Conservation (phyloP, 169 alveolate species). For the Babesia ovata region DNA sequence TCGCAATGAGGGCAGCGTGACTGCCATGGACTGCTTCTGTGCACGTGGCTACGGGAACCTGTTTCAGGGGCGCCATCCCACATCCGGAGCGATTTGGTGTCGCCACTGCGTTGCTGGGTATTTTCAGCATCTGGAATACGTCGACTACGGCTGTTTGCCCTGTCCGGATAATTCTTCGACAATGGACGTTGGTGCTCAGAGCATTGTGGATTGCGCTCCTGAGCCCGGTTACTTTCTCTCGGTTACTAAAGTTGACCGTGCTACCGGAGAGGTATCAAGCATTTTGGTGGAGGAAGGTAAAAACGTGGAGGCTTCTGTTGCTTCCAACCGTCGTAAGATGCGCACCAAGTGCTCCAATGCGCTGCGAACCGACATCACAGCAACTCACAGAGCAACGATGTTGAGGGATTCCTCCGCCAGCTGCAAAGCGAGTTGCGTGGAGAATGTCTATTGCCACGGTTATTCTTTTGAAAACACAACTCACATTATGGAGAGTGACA, state of each 20-base stretch:
- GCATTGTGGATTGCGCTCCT: slow-evolving; percentile 71
- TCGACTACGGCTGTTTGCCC: slow-evolving; percentile 71
- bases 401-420: slow-evolving; percentile 47
- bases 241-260: not conserved
- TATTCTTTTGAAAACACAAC: slow-evolving; percentile 53
- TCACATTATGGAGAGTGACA: slow-evolving; percentile 5
- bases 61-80: slow-evolving; percentile 53
- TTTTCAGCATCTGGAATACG: slow-evolving; percentile 71
- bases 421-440: slow-evolving; percentile 64
- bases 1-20: slow-evolving; percentile 5
- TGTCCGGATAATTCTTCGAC: slow-evolving; percentile 76
- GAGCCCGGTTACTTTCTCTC: slow-evolving; percentile 66
- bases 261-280: not conserved
- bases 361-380: not conserved
- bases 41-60: slow-evolving; percentile 71
- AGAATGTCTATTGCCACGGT: slow-evolving; percentile 76
- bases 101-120: slow-evolving; percentile 70
- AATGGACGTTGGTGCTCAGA: slow-evolving; percentile 46
- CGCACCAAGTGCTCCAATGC: not conserved
- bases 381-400: slow-evolving; percentile 27
- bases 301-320: slow-evolving; percentile 19
- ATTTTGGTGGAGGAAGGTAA: not conserved
- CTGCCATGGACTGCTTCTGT: slow-evolving; percentile 72
- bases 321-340: not conserved
- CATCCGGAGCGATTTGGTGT: slow-evolving; percentile 58